phyloP scores from a whole-genome alignment of 2,329 filamentous ascomycete genomes.

The Exophiala oligosperma region DNA sequence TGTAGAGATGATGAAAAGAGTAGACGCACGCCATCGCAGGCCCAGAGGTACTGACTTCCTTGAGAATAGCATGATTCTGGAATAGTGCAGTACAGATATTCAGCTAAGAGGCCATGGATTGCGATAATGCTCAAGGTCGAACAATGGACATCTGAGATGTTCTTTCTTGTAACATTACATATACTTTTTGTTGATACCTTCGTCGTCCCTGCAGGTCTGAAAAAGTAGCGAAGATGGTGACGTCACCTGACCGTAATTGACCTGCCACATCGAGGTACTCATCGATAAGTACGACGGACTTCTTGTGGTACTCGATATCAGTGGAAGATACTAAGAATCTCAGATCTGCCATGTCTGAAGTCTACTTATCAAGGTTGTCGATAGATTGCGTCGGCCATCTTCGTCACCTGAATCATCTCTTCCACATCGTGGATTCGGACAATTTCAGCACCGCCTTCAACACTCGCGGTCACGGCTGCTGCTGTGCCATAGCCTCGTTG shows the following conservation, averaged over 20 bases:
- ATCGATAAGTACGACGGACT: too few relatives aligned
- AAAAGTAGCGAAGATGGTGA: too few relatives aligned
- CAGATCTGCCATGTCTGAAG: background rate
- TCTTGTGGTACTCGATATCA: background rate
- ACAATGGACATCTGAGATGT: too few relatives aligned
- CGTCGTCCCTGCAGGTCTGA: background rate
- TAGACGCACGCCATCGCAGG: conserved; percentile 57
- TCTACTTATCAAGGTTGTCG: conserved; percentile 38
- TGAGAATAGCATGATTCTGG: conserved; percentile 11
- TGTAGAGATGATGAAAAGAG: conserved; percentile 59
- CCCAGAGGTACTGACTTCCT: conserved; percentile 21
- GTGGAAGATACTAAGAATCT: background rate
- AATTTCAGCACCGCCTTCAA: conserved; percentile 86
- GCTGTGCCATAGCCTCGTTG: conserved; percentile 83
- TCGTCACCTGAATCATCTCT: conserved; percentile 81
- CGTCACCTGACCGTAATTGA: too few relatives aligned
- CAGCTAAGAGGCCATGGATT: background rate
- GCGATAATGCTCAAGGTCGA: too few relatives aligned
- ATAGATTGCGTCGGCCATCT: conserved; percentile 93
- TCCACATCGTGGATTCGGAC: conserved; percentile 87
- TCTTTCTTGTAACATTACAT: too few relatives aligned
- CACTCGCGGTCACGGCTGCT: conserved; percentile 79
- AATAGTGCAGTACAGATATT: background rate
- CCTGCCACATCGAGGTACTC: background rate
- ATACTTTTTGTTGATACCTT: too few relatives aligned